Evolutionary conservation across 257 asterid genomes (phyloP), one percentile per base, ranked within the genome.

Genomic region (Datura wrightii): DNA sequence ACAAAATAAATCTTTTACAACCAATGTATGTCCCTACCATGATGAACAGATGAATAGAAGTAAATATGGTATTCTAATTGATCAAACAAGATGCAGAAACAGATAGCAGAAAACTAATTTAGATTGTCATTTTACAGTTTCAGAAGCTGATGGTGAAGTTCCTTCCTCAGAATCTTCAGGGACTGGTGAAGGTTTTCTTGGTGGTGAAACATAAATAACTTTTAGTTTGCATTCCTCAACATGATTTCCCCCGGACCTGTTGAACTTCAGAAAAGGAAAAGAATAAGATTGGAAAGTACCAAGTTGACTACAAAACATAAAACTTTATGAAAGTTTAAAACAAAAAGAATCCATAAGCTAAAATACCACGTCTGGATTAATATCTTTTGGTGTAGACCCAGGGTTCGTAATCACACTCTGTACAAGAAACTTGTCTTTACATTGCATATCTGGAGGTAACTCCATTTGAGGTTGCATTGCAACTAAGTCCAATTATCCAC

Each of bases 391-490:
- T 2, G 94, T 55, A 24, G 72, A 55, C 41, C 91, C 97, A 79
- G 94, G 84, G 74, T 52, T 78, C 70, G 89, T 90, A 58, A 92
- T 91, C 81, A 90, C 97, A 53, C 97, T 92, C 88, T 94, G 97
- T 59, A 94, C 91, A 76, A 94, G 92, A 89, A 94, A 94, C 80
- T 92, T 94, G 87, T 94, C 97, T 87, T 89, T 90, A 91, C 97
- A 92, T 88, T 91, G 92, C 93, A 94, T 88, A 65, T 92, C 97
- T 0, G 92, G 84, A 6, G 97, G 97, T 86, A 93, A 90, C 90
- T 92, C 97, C 84, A 86, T 92, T 86, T 94, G 97, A 70, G 97
- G 94, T 92, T 94, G 97, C 97, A 94, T 94, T 2, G 93, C 92
- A 72, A 94, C 97, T 94, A 87, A 82, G 86, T 62, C 80, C 83